These are phyloP conservation scores for Malus hybrid DNA, from an alignment of 331 rosid genomes.

Conservation along the genomic window DNA sequence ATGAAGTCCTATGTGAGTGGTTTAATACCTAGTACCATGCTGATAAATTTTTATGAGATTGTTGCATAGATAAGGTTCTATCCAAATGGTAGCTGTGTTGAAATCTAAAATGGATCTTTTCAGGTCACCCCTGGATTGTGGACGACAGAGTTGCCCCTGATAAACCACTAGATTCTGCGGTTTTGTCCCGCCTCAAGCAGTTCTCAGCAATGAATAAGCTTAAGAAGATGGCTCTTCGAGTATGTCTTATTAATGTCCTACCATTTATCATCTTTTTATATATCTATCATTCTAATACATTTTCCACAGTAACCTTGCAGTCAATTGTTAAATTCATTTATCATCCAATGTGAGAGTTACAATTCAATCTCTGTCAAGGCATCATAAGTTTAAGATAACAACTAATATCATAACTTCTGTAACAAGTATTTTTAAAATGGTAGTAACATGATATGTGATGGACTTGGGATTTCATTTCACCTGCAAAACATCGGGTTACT, in stretches of 20 bases:
- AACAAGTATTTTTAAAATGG: neutral
- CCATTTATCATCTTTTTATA: neutral
- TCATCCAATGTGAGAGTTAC: neutral
- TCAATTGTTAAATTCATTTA: neutral
- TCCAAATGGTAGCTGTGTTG: neutral
- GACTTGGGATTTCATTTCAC: neutral
- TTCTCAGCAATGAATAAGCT: conserved; percentile 88
- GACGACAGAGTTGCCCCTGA: conserved; percentile 85
- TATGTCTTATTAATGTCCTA: conserved; percentile 19
- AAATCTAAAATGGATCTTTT: conserved; percentile 6
- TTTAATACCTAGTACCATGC: conserved; percentile 12
- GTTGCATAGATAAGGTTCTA: neutral
- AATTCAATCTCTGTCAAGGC: neutral
- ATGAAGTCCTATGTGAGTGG: conserved; percentile 82
- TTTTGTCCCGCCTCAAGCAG: conserved; percentile 80
- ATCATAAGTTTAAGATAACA: neutral
- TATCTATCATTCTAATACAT: conserved; percentile 9
- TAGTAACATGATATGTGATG: neutral
- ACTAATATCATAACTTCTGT: neutral
- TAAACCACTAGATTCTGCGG: conserved; percentile 84
- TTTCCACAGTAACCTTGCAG: neutral
- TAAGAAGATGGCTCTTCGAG: conserved; percentile 87
- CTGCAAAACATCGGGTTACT: neutral
- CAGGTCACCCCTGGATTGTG: conserved; percentile 88
- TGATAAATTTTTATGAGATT: conserved; percentile 14